Percentiles rank a stretch among this genome's conserved stretches.
Conservation (phyloP, 2,329 filamentous ascomycete species). For the Trichophyton benhamiae region DNA sequence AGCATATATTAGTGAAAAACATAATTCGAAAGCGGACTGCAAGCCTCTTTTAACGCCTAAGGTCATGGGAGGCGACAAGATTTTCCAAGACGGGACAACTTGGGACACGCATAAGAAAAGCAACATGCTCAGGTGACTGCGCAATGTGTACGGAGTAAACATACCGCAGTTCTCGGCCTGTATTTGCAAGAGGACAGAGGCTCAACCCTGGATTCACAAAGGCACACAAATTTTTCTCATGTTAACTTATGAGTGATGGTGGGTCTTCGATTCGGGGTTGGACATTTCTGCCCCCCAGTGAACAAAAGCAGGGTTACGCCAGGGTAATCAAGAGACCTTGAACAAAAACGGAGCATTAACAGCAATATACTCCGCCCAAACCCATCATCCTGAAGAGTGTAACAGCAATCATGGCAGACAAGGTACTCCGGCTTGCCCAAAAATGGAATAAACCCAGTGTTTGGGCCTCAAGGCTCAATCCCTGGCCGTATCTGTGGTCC, state of each 20-base stretch:
- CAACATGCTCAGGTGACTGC: background rate
- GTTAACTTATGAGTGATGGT: background rate
- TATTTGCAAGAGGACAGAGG: no score
- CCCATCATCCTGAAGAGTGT: background rate
- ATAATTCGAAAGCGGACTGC: background rate
- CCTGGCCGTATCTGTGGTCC: background rate
- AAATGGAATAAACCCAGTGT: slow-evolving; percentile 2
- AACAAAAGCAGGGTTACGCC: background rate
- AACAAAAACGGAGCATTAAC: background rate
- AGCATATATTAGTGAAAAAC: background rate
- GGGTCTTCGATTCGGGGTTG: background rate
- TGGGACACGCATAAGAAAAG: background rate
- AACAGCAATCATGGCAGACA: background rate
- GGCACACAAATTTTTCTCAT: background rate
- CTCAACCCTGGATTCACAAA: background rate
- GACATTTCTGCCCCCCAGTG: background rate
- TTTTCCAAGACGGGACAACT: background rate
- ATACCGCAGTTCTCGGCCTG: background rate
- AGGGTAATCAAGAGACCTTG: background rate
- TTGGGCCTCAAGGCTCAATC: background rate
- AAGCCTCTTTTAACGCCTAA: background rate
- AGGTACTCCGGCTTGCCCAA: slow-evolving; percentile 2
- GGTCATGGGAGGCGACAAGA: background rate
- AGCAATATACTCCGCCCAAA: background rate
- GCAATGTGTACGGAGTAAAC: background rate